These are phyloP conservation scores for Apiospora pterosperma DNA, from an alignment of 2,329 filamentous ascomycete species.

Conservation along the genomic window DNA sequence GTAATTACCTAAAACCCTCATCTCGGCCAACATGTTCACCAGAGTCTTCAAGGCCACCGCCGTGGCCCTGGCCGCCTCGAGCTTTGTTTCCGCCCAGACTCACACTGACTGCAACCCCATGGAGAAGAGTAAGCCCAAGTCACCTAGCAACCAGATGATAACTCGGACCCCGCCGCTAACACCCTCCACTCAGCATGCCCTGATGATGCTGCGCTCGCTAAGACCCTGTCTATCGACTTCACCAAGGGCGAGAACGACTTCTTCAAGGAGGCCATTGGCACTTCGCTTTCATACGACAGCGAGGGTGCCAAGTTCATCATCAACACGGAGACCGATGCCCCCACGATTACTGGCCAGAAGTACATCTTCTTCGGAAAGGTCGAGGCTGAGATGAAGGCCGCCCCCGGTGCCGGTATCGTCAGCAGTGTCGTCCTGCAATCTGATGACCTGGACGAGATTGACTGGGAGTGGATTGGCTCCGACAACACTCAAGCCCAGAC, in stretches of 20 bases:
- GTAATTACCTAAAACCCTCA: neutral
- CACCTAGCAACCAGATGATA: neutral
- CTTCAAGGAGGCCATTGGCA: slow-evolving; percentile 45
- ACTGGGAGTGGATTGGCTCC: slow-evolving; percentile 92
- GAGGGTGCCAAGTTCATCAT: slow-evolving; percentile 63
- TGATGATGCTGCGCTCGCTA: slow-evolving; percentile 72
- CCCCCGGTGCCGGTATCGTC: slow-evolving; percentile 80
- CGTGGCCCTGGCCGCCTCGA: slow-evolving; percentile 46
- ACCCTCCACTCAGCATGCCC: slow-evolving; percentile 54
- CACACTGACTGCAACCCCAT: slow-evolving; percentile 53
- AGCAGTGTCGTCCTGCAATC: slow-evolving; percentile 89
- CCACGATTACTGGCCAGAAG: slow-evolving; percentile 73
- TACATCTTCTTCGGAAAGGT: slow-evolving; percentile 97
- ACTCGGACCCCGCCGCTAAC: slow-evolving; percentile 18
- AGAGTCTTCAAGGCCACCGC: slow-evolving; percentile 43
- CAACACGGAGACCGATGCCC: slow-evolving; percentile 59
- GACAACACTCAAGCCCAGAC: slow-evolving; percentile 73
- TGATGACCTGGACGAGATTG: slow-evolving; percentile 88
- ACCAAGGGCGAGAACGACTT: slow-evolving; percentile 60
- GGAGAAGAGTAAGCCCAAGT: slow-evolving; percentile 39
- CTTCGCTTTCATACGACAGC: slow-evolving; percentile 42
- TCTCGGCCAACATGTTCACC: slow-evolving; percentile 35
- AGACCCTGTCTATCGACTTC: slow-evolving; percentile 65
- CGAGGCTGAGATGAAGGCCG: slow-evolving; percentile 73
- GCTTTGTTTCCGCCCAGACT: slow-evolving; percentile 53